Percentiles rank a stretch among this genome's conserved stretches.
phyloP scores from a whole-genome alignment of 441 rosid species.

The Erodium texanum region DNA sequence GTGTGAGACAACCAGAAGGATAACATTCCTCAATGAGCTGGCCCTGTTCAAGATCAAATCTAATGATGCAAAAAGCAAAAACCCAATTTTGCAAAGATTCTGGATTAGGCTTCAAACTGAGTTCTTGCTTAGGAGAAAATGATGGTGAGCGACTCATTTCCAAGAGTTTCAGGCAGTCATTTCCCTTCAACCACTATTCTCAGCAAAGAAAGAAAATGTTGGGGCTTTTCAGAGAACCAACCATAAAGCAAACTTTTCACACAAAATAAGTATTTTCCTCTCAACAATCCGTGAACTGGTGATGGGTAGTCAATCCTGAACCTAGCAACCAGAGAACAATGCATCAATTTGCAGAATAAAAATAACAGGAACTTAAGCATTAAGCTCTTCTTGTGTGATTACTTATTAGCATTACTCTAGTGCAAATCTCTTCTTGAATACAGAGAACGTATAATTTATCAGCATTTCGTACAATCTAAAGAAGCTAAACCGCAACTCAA shows the following conservation, averaged over 20 bases:
- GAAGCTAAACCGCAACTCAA: not conserved
- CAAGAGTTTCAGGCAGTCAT: not conserved
- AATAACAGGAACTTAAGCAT: not conserved
- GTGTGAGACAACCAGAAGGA: slow-evolving; percentile 59
- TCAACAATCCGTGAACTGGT: not conserved
- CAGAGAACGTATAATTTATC: not conserved
- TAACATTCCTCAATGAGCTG: slow-evolving; percentile 92
- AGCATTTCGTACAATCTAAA: not conserved
- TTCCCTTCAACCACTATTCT: not conserved
- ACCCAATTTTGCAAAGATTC: slow-evolving; percentile 71
- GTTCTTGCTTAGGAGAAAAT: slow-evolving; percentile 65
- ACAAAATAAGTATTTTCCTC: not conserved
- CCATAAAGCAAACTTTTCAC: not conserved
- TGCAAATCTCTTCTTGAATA: not conserved
- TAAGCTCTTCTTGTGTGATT: not conserved
- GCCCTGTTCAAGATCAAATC: slow-evolving; percentile 97
- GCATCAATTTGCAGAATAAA: not conserved
- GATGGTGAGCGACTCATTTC: slow-evolving; percentile 94
- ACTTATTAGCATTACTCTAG: not conserved
- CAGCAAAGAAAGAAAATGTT: not conserved
- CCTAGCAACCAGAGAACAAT: not conserved
- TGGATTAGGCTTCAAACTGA: slow-evolving; percentile 47
- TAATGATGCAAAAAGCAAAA: slow-evolving; percentile 74
- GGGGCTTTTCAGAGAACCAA: not conserved
- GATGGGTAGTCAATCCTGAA: not conserved